Conservation (phyloP, 768 basidiomycete species). For the Boletus rufocinnamomeus region DNA sequence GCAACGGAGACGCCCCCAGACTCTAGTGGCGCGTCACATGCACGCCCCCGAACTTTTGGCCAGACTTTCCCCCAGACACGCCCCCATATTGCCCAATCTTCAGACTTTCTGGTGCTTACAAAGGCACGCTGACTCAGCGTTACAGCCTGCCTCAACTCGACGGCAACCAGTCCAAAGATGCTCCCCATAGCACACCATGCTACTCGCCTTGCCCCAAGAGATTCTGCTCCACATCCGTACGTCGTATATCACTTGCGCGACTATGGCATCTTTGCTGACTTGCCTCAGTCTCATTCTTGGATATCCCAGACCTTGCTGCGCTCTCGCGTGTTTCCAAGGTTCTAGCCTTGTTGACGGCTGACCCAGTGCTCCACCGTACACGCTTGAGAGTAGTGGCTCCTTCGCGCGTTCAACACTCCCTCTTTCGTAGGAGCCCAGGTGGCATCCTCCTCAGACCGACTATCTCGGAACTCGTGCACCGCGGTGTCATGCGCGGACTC, state of each 20-base stretch:
- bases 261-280: background rate
- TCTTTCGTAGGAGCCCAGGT: constrained; percentile 59
- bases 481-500: constrained; percentile 70
- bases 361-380: constrained; percentile 63
- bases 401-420: constrained; percentile 63
- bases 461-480: constrained; percentile 63
- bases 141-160: too few species aligned
- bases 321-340: constrained; percentile 50
- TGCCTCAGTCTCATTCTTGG: constrained; percentile 62
- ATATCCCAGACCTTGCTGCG: constrained; percentile 66
- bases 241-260: constrained; percentile 15
- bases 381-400: constrained; percentile 64
- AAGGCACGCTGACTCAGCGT: constrained; percentile 18
- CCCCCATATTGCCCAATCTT: too few species aligned
- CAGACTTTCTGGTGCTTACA: too few species aligned
- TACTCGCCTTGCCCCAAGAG: constrained; percentile 54
- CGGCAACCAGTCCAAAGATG: background rate
- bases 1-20: too few species aligned
- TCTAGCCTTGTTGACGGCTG: constrained; percentile 53
- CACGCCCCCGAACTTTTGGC: too few species aligned
- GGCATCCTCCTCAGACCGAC: constrained; percentile 65
- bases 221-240: constrained; percentile 59
- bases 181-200: constrained; percentile 10
- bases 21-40: too few species aligned
- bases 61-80: too few species aligned